Base-by-base conservation (phyloP, 441 rosid species). In the Euphorbia corollata region DNA sequence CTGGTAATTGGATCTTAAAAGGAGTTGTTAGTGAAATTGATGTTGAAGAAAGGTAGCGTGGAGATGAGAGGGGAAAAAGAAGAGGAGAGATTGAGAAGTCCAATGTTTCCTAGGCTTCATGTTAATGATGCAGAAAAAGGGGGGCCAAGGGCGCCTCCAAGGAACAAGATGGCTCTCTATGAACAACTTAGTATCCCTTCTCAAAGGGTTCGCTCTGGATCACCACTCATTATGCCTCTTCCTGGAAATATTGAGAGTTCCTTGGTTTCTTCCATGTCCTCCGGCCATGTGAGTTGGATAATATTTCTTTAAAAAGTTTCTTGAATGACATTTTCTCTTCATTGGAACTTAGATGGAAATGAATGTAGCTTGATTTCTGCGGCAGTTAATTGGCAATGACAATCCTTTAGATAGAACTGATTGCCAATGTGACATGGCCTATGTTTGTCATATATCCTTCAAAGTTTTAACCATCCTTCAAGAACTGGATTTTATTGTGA, bases 91-190 rank as follows among this genome's bases (percentile, higher is more conserved):
- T 32, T 78, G 62, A 63, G 74, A 50, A 85, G 84, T 57, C 98
- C 96, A 5, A 82, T 90, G 91, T 93, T 93, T 74, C 98, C 95
- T 7, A 70, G 97, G 67, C 87, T 93, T 73, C 95, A 86, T 68
- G 91, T 90, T 66, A 87, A 89, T 53, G 98, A 91, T 82, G 73
- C 95, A 50, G 96, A 85, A 54, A 86, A 85, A 78, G 91, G 95
- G 76, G 96, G 98, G 50, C 95, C 90, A 50, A 88, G 91, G 74
- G 97, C 92, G 43, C 97, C 98, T 71, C 96, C 98, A 22, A 85
- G 97, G 80, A 93, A 90, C 80, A 90, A 93, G 84, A 93, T 93
- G 98, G 98, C 98, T 64, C 88, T 87, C 18, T 89, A 89, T 77
- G 98, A 93, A 71, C 98, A 90, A 57, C 87, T 93, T 56, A 82